Evolutionary conservation across 352 stramenopile species (phyloP).

Genomic region (Globisporangium uncinulatum): DNA sequence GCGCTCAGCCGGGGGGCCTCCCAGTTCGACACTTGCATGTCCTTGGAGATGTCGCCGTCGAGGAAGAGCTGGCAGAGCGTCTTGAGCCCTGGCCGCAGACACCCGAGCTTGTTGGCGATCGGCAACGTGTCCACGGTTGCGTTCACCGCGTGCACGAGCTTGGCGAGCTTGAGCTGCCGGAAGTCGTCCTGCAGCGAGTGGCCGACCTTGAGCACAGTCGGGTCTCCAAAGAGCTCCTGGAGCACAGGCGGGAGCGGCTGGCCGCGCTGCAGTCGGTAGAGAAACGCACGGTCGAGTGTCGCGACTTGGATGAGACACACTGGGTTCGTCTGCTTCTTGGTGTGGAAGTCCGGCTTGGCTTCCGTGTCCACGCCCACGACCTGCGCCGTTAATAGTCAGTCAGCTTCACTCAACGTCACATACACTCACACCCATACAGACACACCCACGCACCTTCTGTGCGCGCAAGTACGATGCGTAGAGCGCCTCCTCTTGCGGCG

Average conservation of each 20-base stretch:
- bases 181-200: conserved; percentile 79
- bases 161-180: conserved; percentile 43
- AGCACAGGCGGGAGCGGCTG: conserved; percentile 51
- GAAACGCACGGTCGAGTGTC: conserved; percentile 64
- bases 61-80: conserved; percentile 77
- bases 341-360: conserved; percentile 61
- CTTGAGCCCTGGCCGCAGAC: conserved; percentile 61
- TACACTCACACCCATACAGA: neutral
- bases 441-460: conserved; percentile 30
- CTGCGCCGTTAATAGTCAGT: neutral
- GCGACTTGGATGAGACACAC: conserved; percentile 78
- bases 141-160: conserved; percentile 52
- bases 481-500: conserved; percentile 40
- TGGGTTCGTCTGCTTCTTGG: conserved; percentile 47
- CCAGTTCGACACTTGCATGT: conserved; percentile 87
- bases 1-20: conserved; percentile 53
- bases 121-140: conserved; percentile 79
- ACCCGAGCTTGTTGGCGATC: conserved; percentile 73
- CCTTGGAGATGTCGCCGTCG: conserved; percentile 59
- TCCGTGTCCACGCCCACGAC: conserved; percentile 77
- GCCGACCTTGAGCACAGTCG: conserved; percentile 64
- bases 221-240: conserved; percentile 48
- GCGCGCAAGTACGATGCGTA: conserved; percentile 42
- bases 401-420: no score
- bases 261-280: conserved; percentile 61